A percentile compares a stretch with the other conserved stretches of the same genome.
These are phyloP conservation scores for Kuraishia hungarica DNA, from an alignment of 805 yeast species.

Conservation along the genomic window DNA sequence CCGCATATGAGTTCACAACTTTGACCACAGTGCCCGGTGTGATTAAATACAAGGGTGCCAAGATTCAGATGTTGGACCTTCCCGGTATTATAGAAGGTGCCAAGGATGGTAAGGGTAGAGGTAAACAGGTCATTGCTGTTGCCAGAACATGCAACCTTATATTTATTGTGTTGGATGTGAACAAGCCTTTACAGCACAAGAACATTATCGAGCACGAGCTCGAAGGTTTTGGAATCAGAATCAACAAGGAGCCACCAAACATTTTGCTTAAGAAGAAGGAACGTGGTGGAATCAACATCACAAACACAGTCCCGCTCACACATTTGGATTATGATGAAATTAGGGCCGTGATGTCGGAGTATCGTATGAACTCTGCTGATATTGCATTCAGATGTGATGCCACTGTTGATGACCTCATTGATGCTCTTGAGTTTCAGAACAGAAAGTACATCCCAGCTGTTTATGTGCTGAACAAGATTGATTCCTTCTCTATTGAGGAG, in stretches of 20 bases:
- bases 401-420: constrained; percentile 93
- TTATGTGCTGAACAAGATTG: constrained; percentile 92
- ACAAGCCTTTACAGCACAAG: constrained; percentile 92
- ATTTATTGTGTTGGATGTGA: constrained; percentile 91
- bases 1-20: constrained; percentile 96
- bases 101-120: constrained; percentile 86
- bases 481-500: constrained; percentile 89
- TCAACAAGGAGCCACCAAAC: constrained; percentile 89
- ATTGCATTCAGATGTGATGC: constrained; percentile 97
- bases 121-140: constrained; percentile 96
- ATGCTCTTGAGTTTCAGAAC: constrained; percentile 81
- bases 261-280: constrained; percentile 88
- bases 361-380: constrained; percentile 91
- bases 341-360: constrained; percentile 93
- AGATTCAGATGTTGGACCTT: constrained; percentile 89
- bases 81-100: constrained; percentile 93
- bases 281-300: constrained; percentile 90
- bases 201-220: constrained; percentile 89
- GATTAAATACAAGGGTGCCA: constrained; percentile 93
- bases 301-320: constrained; percentile 88
- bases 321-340: constrained; percentile 89
- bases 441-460: constrained; percentile 94
- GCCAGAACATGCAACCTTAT: constrained; percentile 95
- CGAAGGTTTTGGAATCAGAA: constrained; percentile 95
- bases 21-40: constrained; percentile 97